These are phyloP conservation scores for Fusarium sambucinum DNA, from an alignment of 2,329 filamentous ascomycete genomes.

Conservation along the genomic window DNA sequence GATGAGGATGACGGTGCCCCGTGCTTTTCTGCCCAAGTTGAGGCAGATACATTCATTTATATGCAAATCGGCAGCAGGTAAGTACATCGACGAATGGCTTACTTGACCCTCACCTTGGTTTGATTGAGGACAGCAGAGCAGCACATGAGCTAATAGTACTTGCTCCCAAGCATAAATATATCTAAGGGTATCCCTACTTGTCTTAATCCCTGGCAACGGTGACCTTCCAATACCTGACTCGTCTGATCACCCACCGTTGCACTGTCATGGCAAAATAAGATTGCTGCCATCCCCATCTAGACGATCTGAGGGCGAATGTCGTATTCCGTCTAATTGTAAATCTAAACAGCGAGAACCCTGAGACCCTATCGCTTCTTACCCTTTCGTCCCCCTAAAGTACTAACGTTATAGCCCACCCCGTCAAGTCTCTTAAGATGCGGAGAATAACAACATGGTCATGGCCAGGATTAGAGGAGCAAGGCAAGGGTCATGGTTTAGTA, in stretches of 20 bases:
- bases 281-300: slow-evolving; percentile 27
- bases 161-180: slow-evolving; percentile 1
- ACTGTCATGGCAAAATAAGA: slow-evolving; percentile 22
- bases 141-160: not conserved
- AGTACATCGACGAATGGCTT: not conserved
- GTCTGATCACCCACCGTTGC: slow-evolving; percentile 30
- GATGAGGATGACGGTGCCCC: not conserved
- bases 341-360: slow-evolving; percentile 8
- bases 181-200: slow-evolving; percentile 26
- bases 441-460: slow-evolving; percentile 23
- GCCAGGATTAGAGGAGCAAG: slow-evolving; percentile 16
- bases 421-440: slow-evolving; percentile 33
- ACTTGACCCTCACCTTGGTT: not conserved
- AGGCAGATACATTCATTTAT: not conserved
- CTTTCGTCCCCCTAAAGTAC: slow-evolving; percentile 7
- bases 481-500: slow-evolving; percentile 13
- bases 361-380: slow-evolving; percentile 5
- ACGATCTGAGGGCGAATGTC: slow-evolving; percentile 23
- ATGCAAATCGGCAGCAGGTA: not conserved
- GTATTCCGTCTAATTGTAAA: not conserved
- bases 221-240: slow-evolving; percentile 35
- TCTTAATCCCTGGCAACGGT: slow-evolving; percentile 21
- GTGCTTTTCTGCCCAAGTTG: not conserved
- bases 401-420: slow-evolving; percentile 23
- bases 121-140: not conserved